A percentile compares a stretch with the other conserved stretches of the same genome.
Evolutionary conservation across 2,329 filamentous ascomycete genomes (phyloP).

Genomic region (Colletotrichum graminicola): DNA sequence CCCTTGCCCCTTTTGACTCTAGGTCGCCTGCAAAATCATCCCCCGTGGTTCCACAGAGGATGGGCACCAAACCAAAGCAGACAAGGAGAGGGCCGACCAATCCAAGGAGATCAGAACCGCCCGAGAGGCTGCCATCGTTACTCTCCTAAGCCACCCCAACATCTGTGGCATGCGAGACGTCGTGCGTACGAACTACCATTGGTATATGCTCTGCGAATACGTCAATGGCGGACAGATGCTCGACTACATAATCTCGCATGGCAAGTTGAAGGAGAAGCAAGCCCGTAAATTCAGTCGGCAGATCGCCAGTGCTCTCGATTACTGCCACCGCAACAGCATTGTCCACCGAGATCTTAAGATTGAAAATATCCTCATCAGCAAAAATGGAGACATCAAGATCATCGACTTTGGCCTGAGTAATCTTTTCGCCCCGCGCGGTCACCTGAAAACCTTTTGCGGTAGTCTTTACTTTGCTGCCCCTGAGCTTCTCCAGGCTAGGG

Average conservation of each 20-base stretch:
- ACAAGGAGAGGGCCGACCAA: slow-evolving; percentile 91
- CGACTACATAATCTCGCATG: slow-evolving; percentile 99
- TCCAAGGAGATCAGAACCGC: slow-evolving; percentile 97
- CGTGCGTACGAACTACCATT: slow-evolving; percentile 95
- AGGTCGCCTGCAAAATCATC: slow-evolving; percentile 98
- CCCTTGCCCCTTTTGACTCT: slow-evolving; percentile 17
- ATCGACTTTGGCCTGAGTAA: slow-evolving; percentile 99
- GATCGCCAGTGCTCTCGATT: slow-evolving; percentile 95
- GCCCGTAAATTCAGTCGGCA: slow-evolving; percentile 97
- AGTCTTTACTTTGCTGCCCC: slow-evolving; percentile 98
- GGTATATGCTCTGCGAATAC: slow-evolving; percentile 99
- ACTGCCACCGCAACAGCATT: slow-evolving; percentile 98
- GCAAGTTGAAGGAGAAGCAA: slow-evolving; percentile 97
- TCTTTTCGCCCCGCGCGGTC: slow-evolving; percentile 85
- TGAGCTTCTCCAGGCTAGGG: slow-evolving; percentile 90
- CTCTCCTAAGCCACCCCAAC: slow-evolving; percentile 92
- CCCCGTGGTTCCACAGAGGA: slow-evolving; percentile 91
- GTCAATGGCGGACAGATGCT: slow-evolving; percentile 99
- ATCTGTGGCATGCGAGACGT: slow-evolving; percentile 97
- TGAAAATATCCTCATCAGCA: slow-evolving; percentile 98
- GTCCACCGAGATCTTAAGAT: slow-evolving; percentile 98
- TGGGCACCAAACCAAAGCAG: slow-evolving; percentile 75
- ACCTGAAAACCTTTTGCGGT: slow-evolving; percentile 96
- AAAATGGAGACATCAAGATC: slow-evolving; percentile 98
- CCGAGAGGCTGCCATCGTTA: slow-evolving; percentile 95